phyloP scores from a whole-genome alignment of 2,329 filamentous ascomycete genomes.

The Myriosclerotinia scirpicola region DNA sequence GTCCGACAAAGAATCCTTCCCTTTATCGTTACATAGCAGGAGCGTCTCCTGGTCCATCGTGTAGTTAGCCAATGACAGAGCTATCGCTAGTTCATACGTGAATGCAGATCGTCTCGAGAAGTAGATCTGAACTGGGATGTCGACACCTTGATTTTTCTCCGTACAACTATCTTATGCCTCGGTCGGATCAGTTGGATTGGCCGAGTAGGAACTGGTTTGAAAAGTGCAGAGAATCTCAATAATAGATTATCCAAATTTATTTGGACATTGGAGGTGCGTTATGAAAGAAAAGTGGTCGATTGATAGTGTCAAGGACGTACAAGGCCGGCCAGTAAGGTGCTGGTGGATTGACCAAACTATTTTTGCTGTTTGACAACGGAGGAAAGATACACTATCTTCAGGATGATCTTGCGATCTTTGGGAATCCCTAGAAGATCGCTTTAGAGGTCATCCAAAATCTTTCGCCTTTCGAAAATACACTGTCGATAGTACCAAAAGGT shows the following conservation, averaged over 20 bases:
- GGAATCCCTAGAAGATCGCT: background rate
- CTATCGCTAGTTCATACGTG: background rate
- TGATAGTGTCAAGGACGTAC: background rate
- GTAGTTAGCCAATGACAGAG: conserved; percentile 1
- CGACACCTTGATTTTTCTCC: background rate
- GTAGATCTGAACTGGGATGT: background rate
- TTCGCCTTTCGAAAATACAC: background rate
- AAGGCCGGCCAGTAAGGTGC: background rate
- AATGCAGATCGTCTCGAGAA: conserved; percentile 6
- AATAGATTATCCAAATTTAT: background rate
- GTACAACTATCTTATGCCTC: background rate
- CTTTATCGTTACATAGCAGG: background rate
- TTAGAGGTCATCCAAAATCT: background rate
- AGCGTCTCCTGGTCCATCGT: background rate
- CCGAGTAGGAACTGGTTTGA: background rate
- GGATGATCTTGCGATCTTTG: background rate
- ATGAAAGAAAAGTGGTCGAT: background rate
- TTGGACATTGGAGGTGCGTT: background rate
- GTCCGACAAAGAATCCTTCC: background rate
- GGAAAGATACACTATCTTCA: background rate
- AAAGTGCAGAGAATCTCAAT: background rate
- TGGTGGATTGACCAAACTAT: background rate
- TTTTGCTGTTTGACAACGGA: background rate
- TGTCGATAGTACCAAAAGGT: background rate
- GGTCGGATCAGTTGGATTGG: background rate